Evolutionary conservation across 345 rosid genomes (phyloP).

Genomic region (Corymbia maculata): DNA sequence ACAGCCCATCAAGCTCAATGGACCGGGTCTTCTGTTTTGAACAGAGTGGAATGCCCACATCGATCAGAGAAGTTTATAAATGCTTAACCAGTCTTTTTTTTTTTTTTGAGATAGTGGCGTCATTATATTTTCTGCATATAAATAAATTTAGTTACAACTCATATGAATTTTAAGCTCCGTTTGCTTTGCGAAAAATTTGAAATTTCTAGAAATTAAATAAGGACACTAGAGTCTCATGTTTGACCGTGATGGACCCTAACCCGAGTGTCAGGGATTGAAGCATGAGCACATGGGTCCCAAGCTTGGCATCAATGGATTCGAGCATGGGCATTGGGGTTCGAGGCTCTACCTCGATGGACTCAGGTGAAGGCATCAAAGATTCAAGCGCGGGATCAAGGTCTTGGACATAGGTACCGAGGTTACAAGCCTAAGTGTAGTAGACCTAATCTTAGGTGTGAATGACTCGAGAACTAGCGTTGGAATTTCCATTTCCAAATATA

Average conservation of each 20-base stretch:
- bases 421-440: accelerated
- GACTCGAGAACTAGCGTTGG: accelerated
- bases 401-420: neutral
- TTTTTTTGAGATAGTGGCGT: neutral
- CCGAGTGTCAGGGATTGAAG: too few relatives aligned
- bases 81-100: neutral
- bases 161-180: neutral
- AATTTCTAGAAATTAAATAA: neutral
- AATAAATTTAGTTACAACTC: neutral
- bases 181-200: too few relatives aligned
- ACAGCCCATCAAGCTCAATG: neutral
- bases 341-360: neutral
- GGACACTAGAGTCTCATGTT: too few relatives aligned
- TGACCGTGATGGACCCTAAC: too few relatives aligned
- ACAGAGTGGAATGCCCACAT: neutral
- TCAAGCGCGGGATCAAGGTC: neutral
- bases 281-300: too few relatives aligned
- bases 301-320: too few relatives aligned
- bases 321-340: accelerated
- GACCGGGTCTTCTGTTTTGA: neutral
- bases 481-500: neutral
- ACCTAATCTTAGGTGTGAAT: neutral
- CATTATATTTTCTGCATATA: too few relatives aligned
- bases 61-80: neutral
- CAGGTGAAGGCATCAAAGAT: neutral